phyloP scores from a whole-genome alignment of 768 basidiomycete species.

The Hygrocybe punicea region DNA sequence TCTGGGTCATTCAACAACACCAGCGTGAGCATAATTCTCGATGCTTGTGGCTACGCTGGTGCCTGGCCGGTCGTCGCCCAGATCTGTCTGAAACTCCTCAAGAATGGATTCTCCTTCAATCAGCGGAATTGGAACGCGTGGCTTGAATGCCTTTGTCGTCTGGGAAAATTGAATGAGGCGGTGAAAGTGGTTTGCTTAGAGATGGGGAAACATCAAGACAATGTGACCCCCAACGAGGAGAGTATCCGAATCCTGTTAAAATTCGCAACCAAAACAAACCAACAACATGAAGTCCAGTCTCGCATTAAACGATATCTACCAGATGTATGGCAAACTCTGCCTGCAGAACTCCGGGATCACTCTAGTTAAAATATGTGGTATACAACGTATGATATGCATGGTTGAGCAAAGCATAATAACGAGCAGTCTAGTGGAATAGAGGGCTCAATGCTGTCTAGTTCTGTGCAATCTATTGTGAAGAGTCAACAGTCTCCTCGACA shows the following conservation, averaged over 20 bases:
- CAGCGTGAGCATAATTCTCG: slow-evolving; percentile 79
- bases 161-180: slow-evolving; percentile 64
- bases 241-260: slow-evolving; percentile 53
- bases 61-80: slow-evolving; percentile 49
- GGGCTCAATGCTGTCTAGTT: slow-evolving; percentile 31
- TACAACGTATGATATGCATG: slow-evolving; percentile 41
- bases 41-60: slow-evolving; percentile 70
- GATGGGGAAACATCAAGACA: slow-evolving; percentile 51
- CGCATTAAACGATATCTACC: slow-evolving; percentile 44
- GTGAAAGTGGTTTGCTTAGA: slow-evolving; percentile 57
- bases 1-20: slow-evolving; percentile 55
- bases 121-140: slow-evolving; percentile 75
- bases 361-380: slow-evolving; percentile 26
- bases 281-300: slow-evolving; percentile 44
- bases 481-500: slow-evolving; percentile 68
- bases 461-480: slow-evolving; percentile 19
- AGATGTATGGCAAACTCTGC: slow-evolving; percentile 35
- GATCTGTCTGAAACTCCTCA: slow-evolving; percentile 52
- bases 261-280: slow-evolving; percentile 45
- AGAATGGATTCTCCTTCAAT: slow-evolving; percentile 52
- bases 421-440: slow-evolving; percentile 51
- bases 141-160: slow-evolving; percentile 82
- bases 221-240: slow-evolving; percentile 47
- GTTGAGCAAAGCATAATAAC: slow-evolving; percentile 59
- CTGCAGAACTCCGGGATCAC: slow-evolving; percentile 23